Conservation (phyloP, 352 stramenopile species). For the Globisporangium acanthophoron region DNA sequence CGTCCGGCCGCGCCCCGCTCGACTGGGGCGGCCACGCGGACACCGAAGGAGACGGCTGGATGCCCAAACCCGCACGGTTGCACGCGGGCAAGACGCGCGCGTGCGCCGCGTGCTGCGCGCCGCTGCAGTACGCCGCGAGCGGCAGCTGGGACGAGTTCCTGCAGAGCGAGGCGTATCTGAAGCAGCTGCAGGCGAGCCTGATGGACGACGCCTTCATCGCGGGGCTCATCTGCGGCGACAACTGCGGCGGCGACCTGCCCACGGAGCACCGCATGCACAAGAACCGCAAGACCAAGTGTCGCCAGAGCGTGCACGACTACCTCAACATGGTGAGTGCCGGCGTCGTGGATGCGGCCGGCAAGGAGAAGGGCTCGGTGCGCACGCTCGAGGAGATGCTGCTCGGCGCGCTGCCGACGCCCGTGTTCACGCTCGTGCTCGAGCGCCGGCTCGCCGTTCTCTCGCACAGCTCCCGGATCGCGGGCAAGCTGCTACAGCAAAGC, state of each 20-base stretch:
- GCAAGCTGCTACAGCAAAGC: constrained; percentile 46
- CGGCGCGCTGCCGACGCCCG: constrained; percentile 62
- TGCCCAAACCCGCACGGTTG: constrained; percentile 74
- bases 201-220: constrained; percentile 77
- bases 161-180: constrained; percentile 72
- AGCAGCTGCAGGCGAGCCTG: constrained; percentile 65
- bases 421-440: constrained; percentile 76
- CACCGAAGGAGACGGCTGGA: constrained; percentile 75
- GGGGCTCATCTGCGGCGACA: constrained; percentile 73
- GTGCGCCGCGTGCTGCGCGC: constrained; percentile 74
- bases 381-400: constrained; percentile 83
- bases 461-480: constrained; percentile 66
- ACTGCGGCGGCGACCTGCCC: constrained; percentile 57
- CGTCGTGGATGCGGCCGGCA: constrained; percentile 58
- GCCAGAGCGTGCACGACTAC: constrained; percentile 75
- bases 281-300: constrained; percentile 76
- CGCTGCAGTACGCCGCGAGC: constrained; percentile 63
- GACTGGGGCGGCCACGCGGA: constrained; percentile 40
- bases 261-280: constrained; percentile 86
- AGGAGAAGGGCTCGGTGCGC: constrained; percentile 69
- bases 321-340: constrained; percentile 81
- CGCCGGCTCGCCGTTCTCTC: constrained; percentile 75
- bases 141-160: constrained; percentile 81
- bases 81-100: constrained; percentile 73
- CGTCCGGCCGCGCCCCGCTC: neutral